Base-by-base conservation (phyloP, 176 grass and related monocot species). In the Oryza officinalis region DNA sequence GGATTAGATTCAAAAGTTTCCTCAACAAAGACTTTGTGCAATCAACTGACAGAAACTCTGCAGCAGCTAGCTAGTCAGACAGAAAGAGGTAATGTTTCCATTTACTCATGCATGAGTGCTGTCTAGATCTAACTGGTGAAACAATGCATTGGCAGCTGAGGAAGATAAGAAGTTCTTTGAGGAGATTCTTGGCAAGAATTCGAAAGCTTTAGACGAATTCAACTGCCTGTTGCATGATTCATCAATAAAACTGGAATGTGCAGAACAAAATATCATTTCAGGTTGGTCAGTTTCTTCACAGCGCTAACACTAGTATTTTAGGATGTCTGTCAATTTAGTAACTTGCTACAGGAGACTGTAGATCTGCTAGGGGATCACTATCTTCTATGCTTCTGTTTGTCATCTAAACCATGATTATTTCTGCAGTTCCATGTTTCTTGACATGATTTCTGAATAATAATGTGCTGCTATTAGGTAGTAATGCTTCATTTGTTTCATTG, bases 1-100 rank as follows among this genome's bases (percentile, higher is more conserved):
- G 92, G 87, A 70, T 90, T 97, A 90, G 92, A 94, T 90, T 97
- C 94, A 22, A 94, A 97, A 76, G 43, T 97, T 22, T 92, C 89
- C 76, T 97, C 89, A 82, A 97, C 92, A 40, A 94, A 94, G 72
- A 94, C 76, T 22, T 71, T 97, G 69, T 94, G 92, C 61, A 89
- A 97, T 88, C 94, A 97, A 80, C 83, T 97, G 28, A 97, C 92
- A 69, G 94, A 97, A 88, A 97, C 92, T 71, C 84, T 92, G 52
- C 90, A 94, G 82, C 89, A 87, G 69, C 75, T 94, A 82, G 88
- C 90, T 85, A 71, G 77, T 78, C 92, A 97, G 78, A 89, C 94
- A 81, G 86, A 81, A 85, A 72, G 84, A 92, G 94, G 94, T 97
- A 88, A 68, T 69, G 23, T 70, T 82, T 83, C 12, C 28, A 66